Percentiles rank a stretch among this genome's conserved stretches.
Conservation (phyloP, 1,139 yeast species). For the Saccharomyces uvarum region DNA sequence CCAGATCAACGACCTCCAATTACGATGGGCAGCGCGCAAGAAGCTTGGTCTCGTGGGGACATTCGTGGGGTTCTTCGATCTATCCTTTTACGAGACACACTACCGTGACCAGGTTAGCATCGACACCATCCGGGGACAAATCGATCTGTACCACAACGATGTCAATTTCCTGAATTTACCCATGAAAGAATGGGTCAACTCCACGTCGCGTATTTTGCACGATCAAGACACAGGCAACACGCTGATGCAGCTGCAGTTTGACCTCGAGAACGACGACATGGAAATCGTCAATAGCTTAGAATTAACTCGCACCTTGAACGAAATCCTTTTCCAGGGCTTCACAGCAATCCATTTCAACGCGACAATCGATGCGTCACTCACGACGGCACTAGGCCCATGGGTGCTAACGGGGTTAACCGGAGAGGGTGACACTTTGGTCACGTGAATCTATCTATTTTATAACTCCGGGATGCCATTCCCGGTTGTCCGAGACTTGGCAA, state of each 20-base stretch:
- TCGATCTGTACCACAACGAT: slow-evolving; percentile 31
- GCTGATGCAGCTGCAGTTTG: slow-evolving; percentile 24
- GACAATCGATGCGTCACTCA: neutral
- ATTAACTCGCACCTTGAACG: slow-evolving; percentile 33
- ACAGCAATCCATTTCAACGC: slow-evolving; percentile 27
- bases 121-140: slow-evolving; percentile 28
- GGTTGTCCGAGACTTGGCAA: neutral
- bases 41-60: slow-evolving; percentile 32
- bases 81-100: slow-evolving; percentile 28
- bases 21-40: slow-evolving; percentile 27
- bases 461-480: neutral
- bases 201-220: slow-evolving; percentile 28
- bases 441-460: neutral
- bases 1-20: slow-evolving; percentile 29
- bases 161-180: slow-evolving; percentile 33
- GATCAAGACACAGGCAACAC: slow-evolving; percentile 15
- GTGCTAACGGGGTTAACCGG: neutral
- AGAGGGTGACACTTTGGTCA: neutral
- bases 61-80: slow-evolving; percentile 11
- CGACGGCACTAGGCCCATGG: neutral
- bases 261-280: slow-evolving; percentile 31
- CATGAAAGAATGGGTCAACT: slow-evolving; percentile 33
- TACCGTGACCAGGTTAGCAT: neutral
- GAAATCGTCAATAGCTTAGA: slow-evolving; percentile 29
- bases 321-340: slow-evolving; percentile 32